These are phyloP conservation scores for Aquilaria malaccensis DNA, from an alignment of 345 rosid genomes.

Conservation along the genomic window DNA sequence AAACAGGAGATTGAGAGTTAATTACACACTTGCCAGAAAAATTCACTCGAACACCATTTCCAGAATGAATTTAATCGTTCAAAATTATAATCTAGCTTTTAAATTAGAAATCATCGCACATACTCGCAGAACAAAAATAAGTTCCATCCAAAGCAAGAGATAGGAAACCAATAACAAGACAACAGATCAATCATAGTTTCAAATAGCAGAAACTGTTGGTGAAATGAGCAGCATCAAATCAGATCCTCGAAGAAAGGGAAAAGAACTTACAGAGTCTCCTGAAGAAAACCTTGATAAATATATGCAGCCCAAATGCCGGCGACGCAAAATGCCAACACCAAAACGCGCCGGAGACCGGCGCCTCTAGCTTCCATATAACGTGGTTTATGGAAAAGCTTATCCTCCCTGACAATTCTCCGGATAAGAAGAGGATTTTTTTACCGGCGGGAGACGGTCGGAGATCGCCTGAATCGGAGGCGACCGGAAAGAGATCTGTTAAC, in stretches of 20 bases:
- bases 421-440: not conserved
- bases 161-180: not conserved
- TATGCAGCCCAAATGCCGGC: constrained; percentile 97
- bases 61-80: no score
- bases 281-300: constrained; percentile 93
- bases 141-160: not conserved
- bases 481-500: not conserved
- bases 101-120: not conserved
- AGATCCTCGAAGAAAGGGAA: not conserved
- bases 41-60: not conserved
- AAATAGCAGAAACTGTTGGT: not conserved
- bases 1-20: no score
- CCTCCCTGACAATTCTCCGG: not conserved
- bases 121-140: not conserved
- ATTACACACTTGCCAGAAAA: no score
- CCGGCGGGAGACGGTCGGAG: constrained; percentile 5
- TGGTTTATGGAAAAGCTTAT: not conserved
- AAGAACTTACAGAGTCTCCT: constrained; percentile 73
- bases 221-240: not conserved
- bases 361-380: constrained; percentile 62
- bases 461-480: not conserved
- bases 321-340: constrained; percentile 74
- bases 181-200: constrained; percentile 7
- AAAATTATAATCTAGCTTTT: not conserved
- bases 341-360: constrained; percentile 56